Evolutionary conservation across 441 rosid genomes (phyloP), one percentile per base, ranked within the genome.

Genomic region (Melastoma candidum): DNA sequence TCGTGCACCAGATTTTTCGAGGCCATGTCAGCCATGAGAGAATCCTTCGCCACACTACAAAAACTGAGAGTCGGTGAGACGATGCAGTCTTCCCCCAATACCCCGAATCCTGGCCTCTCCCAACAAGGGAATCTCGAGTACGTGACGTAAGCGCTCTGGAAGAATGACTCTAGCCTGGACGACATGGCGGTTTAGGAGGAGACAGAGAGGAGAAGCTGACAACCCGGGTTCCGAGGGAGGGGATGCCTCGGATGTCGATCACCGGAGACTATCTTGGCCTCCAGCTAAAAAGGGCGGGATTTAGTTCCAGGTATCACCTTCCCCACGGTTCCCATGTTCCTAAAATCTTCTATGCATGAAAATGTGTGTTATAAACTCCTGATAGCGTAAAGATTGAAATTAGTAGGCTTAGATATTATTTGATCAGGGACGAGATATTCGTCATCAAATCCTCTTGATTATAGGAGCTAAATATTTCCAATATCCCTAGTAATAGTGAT

Each of bases 1-100:
- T 92, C 98, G 9, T 88, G 95, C 71, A 85, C 98, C 41, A 71
- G 97, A 58, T 88, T 88, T 72, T 92, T 92, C 39, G 97, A 93
- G 69, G 98, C 98, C 48, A 85, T 88, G 98, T 80, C 97, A 26
- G 98, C 97, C 12, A 86, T 81, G 95, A 82, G 98, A 77, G 98
- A 93, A 73, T 93, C 98, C 36, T 86, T 93, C 41, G 76, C 96
- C 47, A 78, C 90, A 3, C 97, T 93, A 14, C 96, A 86, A 71
- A 74, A 83, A 41, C 68, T 93, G 67, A 68, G 98, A 67, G 95
- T 78, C 32, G 95, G 95, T 52, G 68, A 73, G 66, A 73, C 78
- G 45, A 64, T 74, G 52, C 66, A 79, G 29, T 71, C 90, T 12
- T 13, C 74, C 62, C 86, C 83, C 10, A 27, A 77, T 49, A 80